phyloP scores from a whole-genome alignment of 2,329 filamentous ascomycete species.

The Arthrobotrys pseudoclavata region DNA sequence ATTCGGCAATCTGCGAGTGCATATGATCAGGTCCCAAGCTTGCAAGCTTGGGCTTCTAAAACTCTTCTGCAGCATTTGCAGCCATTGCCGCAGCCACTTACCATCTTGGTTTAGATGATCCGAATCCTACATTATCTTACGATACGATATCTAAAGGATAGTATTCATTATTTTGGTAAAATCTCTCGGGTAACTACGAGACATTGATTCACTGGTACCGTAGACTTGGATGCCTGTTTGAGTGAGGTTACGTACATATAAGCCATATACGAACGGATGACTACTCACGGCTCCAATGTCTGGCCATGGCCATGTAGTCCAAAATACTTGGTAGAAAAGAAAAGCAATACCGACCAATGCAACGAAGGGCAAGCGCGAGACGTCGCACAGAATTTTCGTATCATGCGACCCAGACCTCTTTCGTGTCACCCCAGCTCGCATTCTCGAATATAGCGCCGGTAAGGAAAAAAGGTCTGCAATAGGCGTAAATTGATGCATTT shows the following conservation, averaged over 20 bases:
- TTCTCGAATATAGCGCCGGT: background rate
- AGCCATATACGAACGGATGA: conserved; percentile 23
- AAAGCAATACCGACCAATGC: conserved; percentile 12
- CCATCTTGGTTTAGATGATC: conserved; percentile 2
- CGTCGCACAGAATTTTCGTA: conserved; percentile 50
- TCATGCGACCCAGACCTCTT: conserved; percentile 49
- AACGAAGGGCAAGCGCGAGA: conserved; percentile 45
- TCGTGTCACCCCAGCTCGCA: conserved; percentile 47
- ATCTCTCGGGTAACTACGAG: conserved; percentile 19
- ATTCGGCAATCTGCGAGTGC: conserved; percentile 57
- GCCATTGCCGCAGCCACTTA: conserved; percentile 11
- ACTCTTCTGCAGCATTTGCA: conserved; percentile 10
- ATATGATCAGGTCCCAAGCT: conserved; percentile 9
- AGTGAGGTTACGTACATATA: conserved; percentile 32
- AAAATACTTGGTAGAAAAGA: conserved; percentile 15
- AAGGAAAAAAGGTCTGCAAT: conserved; percentile 8
- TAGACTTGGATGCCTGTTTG: background rate
- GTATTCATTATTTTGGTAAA: conserved; percentile 10
- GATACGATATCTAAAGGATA: conserved; percentile 21
- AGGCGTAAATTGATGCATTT: background rate
- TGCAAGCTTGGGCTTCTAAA: conserved; percentile 6
- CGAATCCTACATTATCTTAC: conserved; percentile 9
- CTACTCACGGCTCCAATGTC: conserved; percentile 5
- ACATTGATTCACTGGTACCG: conserved; percentile 18
- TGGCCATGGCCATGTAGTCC: background rate